These are phyloP conservation scores for Fraxinus pennsylvanica DNA, from an alignment of 257 asterid species.

Conservation along the genomic window DNA sequence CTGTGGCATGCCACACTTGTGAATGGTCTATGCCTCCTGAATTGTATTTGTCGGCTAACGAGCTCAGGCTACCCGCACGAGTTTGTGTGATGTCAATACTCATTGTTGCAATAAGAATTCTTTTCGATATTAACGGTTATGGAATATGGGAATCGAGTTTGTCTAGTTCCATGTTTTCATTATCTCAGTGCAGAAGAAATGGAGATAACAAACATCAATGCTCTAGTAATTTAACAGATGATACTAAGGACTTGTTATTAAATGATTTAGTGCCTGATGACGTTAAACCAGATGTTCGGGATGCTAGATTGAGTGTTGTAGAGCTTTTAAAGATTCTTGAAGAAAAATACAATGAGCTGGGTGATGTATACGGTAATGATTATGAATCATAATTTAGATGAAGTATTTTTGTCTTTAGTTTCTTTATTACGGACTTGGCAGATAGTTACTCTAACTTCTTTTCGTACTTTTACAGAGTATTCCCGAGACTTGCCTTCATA, in stretches of 20 bases:
- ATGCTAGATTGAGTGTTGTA: constrained; percentile 36
- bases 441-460: constrained; percentile 20
- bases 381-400: neutral
- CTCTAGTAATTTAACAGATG: constrained; percentile 11
- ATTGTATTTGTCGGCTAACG: constrained; percentile 57
- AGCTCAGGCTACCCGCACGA: constrained; percentile 63
- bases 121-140: constrained; percentile 67
- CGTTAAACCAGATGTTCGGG: constrained; percentile 24
- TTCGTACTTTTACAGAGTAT: constrained; percentile 49
- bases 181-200: constrained; percentile 21
- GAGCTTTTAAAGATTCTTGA: constrained; percentile 59
- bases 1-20: constrained; percentile 56
- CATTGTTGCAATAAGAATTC: constrained; percentile 62
- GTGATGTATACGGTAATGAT: constrained; percentile 54
- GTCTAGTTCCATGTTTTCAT: constrained; percentile 32
- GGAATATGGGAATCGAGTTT: constrained; percentile 75
- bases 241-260: constrained; percentile 29
- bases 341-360: constrained; percentile 48
- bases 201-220: constrained; percentile 23
- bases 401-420: neutral
- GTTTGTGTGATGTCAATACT: constrained; percentile 71
- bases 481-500: constrained; percentile 54
- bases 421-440: constrained; percentile 12
- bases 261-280: constrained; percentile 24
- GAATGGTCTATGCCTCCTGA: constrained; percentile 81